phyloP scores from a whole-genome alignment of 2,329 filamentous ascomycete genomes.

The Coniochaeta pulveracea region DNA sequence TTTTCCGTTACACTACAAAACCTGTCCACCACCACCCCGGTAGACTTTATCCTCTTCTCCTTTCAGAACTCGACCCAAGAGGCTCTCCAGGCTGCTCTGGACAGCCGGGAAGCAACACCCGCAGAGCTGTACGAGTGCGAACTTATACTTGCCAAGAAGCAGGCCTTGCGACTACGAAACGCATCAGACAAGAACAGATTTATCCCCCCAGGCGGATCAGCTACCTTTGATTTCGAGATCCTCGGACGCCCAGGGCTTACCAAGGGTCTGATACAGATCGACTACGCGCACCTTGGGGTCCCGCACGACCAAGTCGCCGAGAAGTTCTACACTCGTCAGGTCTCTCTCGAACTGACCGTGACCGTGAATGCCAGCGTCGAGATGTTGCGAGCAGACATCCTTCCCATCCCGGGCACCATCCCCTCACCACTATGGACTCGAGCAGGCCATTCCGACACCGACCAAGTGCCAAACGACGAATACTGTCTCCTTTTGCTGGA shows the following conservation, averaged over 20 bases:
- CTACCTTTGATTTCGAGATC: conserved; percentile 72
- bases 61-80: conserved; percentile 82
- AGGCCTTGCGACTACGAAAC: conserved; percentile 48
- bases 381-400: conserved; percentile 65
- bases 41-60: conserved; percentile 77
- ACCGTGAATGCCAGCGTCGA: conserved; percentile 91
- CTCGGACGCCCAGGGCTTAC: conserved; percentile 78
- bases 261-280: conserved; percentile 67
- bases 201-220: conserved; percentile 56
- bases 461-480: conserved; percentile 38
- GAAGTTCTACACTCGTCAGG: conserved; percentile 73
- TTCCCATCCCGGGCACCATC: conserved; percentile 60
- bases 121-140: conserved; percentile 82
- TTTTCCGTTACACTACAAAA: conserved; percentile 79
- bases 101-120: conserved; percentile 64
- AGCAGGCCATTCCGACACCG: conserved; percentile 19
- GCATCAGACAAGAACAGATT: conserved; percentile 39
- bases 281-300: conserved; percentile 74
- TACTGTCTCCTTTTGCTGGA: conserved; percentile 76
- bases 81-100: conserved; percentile 63
- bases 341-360: conserved; percentile 69
- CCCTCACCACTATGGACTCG: conserved; percentile 48
- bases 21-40: conserved; percentile 54
- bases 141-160: conserved; percentile 62
- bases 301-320: conserved; percentile 55